A percentile compares a stretch with the other conserved stretches of the same genome.
phyloP scores from a whole-genome alignment of 1,284 basidiomycete species.

The Neotropicomus parvogracilis region DNA sequence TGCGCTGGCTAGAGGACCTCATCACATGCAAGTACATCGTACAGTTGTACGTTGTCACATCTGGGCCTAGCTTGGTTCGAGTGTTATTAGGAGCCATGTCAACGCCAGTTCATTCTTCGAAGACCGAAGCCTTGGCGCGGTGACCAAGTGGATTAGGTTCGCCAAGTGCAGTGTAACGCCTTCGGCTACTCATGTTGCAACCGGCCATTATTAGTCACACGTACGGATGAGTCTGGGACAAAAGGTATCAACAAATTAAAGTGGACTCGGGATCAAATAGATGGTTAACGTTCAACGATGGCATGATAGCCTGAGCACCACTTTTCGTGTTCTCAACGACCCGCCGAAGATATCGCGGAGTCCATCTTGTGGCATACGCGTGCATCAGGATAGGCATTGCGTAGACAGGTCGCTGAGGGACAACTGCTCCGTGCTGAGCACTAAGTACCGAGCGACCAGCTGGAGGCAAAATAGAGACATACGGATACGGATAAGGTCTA shows the following conservation, averaged over 20 bases:
- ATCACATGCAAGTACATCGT: too few relatives aligned
- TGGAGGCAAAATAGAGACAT: not conserved
- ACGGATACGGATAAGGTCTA: not conserved
- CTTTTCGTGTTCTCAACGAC: not conserved
- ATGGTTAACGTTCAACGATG: not conserved
- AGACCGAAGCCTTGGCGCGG: too few relatives aligned
- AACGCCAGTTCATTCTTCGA: too few relatives aligned
- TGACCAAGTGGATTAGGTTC: too few relatives aligned
- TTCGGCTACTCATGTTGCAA: too few relatives aligned
- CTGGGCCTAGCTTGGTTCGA: too few relatives aligned
- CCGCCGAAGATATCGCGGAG: too few relatives aligned
- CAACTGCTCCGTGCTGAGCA: not conserved
- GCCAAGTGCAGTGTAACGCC: not conserved
- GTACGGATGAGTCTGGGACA: not conserved
- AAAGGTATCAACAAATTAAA: not conserved
- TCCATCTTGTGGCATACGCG: slow-evolving; percentile 4
- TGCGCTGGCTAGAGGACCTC: too few relatives aligned
- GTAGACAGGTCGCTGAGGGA: not conserved
- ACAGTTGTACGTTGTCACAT: too few relatives aligned
- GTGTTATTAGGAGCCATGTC: too few relatives aligned
- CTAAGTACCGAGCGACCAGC: not conserved
- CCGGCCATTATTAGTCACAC: too few relatives aligned
- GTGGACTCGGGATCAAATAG: not conserved
- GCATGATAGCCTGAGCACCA: not conserved
- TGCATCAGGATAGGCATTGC: slow-evolving; percentile 24